phyloP scores from a whole-genome alignment of 2,329 filamentous ascomycete species.

The Ophioceras dolichostomum region DNA sequence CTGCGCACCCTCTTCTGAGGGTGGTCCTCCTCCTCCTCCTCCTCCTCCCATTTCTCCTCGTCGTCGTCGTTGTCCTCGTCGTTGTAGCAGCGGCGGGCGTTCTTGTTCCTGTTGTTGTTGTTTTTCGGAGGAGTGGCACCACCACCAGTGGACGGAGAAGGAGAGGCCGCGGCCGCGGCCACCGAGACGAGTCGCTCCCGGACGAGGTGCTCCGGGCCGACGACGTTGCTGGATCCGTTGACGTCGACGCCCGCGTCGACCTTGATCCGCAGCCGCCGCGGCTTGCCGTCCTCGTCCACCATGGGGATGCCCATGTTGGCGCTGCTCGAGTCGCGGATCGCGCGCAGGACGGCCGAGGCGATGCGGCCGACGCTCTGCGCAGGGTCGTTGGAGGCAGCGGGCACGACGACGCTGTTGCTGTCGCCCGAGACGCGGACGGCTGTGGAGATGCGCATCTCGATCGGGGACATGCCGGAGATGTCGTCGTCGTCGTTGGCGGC shows the following conservation, averaged over 20 bases:
- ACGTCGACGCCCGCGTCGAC: slow-evolving; percentile 33
- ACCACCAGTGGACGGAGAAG: no score
- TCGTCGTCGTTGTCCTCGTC: neutral
- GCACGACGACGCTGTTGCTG: slow-evolving; percentile 33
- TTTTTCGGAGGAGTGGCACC: no score
- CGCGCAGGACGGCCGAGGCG: slow-evolving; percentile 29
- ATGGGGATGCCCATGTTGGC: slow-evolving; percentile 28
- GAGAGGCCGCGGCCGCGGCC: no score
- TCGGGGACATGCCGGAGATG: slow-evolving; percentile 16
- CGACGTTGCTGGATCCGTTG: slow-evolving; percentile 28
- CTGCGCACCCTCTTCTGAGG: neutral
- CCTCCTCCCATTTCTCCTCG: neutral
- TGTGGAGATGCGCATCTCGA: slow-evolving; percentile 34
- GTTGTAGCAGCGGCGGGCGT: no score
- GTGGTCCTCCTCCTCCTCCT: neutral
- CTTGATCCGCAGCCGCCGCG: slow-evolving; percentile 26
- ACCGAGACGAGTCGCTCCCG: neutral
- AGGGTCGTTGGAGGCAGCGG: slow-evolving; percentile 30
- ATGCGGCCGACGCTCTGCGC: slow-evolving; percentile 27
- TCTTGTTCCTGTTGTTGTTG: neutral
- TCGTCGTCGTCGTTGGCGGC: slow-evolving; percentile 9
- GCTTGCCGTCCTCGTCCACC: slow-evolving; percentile 30
- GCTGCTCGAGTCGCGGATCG: slow-evolving; percentile 28
- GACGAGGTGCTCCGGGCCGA: slow-evolving; percentile 18
- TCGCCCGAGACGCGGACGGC: slow-evolving; percentile 31